Percentiles rank a stretch among this genome's conserved stretches.
Evolutionary conservation across 2,329 filamentous ascomycete genomes (phyloP).

Genomic region (Diaporthe aspalathi): DNA sequence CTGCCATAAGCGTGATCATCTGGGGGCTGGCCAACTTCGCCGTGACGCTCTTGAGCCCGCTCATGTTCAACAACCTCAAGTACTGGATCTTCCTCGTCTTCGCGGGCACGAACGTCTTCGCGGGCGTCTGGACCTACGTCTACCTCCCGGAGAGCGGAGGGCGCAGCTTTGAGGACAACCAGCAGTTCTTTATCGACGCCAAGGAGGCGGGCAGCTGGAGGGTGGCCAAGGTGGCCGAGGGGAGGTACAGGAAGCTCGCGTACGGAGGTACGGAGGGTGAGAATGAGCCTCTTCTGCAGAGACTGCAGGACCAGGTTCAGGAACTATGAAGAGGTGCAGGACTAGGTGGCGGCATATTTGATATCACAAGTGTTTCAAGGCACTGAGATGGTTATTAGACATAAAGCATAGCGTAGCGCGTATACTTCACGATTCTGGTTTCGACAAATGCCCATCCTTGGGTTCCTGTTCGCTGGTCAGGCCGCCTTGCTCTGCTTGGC

Average conservation of each 20-base stretch:
- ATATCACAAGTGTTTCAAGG: not conserved
- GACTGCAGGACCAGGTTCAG: slow-evolving; percentile 38
- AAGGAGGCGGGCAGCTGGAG: slow-evolving; percentile 63
- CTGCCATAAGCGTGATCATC: slow-evolving; percentile 64
- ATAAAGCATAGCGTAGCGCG: not conserved
- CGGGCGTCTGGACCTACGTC: slow-evolving; percentile 64
- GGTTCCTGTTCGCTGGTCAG: slow-evolving; percentile 27
- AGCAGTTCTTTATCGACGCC: slow-evolving; percentile 67
- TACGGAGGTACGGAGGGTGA: slow-evolving; percentile 37
- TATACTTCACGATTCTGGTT: slow-evolving; percentile 11
- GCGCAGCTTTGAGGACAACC: slow-evolving; percentile 69
- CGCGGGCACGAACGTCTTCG: slow-evolving; percentile 63
- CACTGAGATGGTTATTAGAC: not conserved
- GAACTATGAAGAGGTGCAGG: slow-evolving; percentile 6
- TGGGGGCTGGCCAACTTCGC: slow-evolving; percentile 70
- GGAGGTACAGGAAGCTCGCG: slow-evolving; percentile 52
- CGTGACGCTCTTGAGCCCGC: slow-evolving; percentile 41
- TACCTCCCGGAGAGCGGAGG: slow-evolving; percentile 66
- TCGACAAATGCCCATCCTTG: slow-evolving; percentile 10
- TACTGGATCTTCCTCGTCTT: slow-evolving; percentile 70
- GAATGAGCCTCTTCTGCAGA: slow-evolving; percentile 37
- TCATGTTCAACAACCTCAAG: slow-evolving; percentile 61
- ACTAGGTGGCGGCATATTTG: not conserved
- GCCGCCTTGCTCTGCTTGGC: slow-evolving; percentile 40
- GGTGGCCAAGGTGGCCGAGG: slow-evolving; percentile 63